These are phyloP conservation scores for Agrocybe praecox DNA, from an alignment of 768 basidiomycete genomes.

Conservation along the genomic window DNA sequence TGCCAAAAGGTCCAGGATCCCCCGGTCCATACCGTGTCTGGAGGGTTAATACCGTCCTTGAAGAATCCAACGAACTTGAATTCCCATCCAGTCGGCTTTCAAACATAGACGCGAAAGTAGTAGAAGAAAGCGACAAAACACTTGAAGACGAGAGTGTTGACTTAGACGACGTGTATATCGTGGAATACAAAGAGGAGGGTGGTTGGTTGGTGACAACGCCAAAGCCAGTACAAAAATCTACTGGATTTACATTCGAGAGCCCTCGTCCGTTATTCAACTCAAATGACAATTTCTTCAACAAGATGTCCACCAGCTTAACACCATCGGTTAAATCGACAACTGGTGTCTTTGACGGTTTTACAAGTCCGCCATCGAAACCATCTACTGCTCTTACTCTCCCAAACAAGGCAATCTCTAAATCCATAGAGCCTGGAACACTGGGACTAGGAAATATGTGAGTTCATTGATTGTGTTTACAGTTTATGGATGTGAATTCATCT, in stretches of 20 bases:
- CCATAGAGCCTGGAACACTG: constrained; percentile 71
- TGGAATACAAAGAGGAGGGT: constrained; percentile 69
- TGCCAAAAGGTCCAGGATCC: constrained; percentile 31
- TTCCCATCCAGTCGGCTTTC: constrained; percentile 33
- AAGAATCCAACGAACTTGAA: constrained; percentile 35
- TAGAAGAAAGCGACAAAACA: constrained; percentile 48
- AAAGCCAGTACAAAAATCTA: constrained; percentile 18
- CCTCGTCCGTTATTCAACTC: constrained; percentile 57
- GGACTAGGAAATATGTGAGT: constrained; percentile 88
- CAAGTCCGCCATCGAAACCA: constrained; percentile 23
- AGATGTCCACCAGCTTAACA: constrained; percentile 29
- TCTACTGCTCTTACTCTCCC: constrained; percentile 33
- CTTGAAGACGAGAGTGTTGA: constrained; percentile 62
- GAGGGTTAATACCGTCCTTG: constrained; percentile 49
- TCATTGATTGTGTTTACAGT: background rate
- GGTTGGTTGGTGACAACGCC: constrained; percentile 57
- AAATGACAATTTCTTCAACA: constrained; percentile 58
- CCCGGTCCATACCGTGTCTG: constrained; percentile 60
- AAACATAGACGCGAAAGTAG: constrained; percentile 36
- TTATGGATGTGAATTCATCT: no score
- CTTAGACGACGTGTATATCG: constrained; percentile 68
- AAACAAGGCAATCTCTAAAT: constrained; percentile 34
- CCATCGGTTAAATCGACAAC: constrained; percentile 16
- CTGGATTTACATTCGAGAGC: constrained; percentile 16
- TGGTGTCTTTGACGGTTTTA: constrained; percentile 21